Base-by-base conservation (phyloP, 2,329 filamentous ascomycete genomes). In the Colletotrichum eremochloae region DNA sequence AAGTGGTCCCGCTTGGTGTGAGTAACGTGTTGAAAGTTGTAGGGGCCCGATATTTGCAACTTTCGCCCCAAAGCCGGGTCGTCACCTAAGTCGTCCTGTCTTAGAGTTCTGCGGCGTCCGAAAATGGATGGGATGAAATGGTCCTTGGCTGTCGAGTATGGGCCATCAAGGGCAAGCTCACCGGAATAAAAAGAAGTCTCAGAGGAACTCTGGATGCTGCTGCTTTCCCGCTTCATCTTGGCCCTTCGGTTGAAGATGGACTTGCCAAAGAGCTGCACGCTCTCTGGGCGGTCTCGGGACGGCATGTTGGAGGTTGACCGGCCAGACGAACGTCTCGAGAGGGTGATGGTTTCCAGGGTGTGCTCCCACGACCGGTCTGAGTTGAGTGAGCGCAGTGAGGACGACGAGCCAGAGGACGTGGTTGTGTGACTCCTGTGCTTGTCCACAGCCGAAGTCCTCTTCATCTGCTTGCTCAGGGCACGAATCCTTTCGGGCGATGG, bases 11-110 rank as follows among this genome's bases (percentile, higher is more conserved):
- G 86, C 15, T 85, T 82, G 15, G 87, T 89, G 77, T 91, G 89
- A 5, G 87, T 86, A 44, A 92, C 84, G 79, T 92, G 90, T 77
- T 91, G 89, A 73, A 92, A 92, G 81, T 92, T 91, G 80, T 90
- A 92, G 3, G 90, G 90, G 1, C 84, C 86, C 0, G 90, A 92
- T 66, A 92, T 92, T 66, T 86, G 85, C 62, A 86, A 77, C 74
- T 83, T 86, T 76, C 80, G 86, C 77, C 5, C 77, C 57, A 72
- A 20, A n/a, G 65, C 33, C 38, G 62, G 64, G 46, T 74, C 71
- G 18, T 74, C 74, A 67, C 48, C 72, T 57, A 72, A 24, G 55
- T 44, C 52, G 29, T 58, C 72, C 67, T 63, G 74, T 65, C 80
- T 83, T 63, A 77, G 75, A 33, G 78, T 75, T 75, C 85, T 87